Base-by-base conservation (phyloP, 2,329 filamentous ascomycete genomes). In the Alternaria tenuissima region DNA sequence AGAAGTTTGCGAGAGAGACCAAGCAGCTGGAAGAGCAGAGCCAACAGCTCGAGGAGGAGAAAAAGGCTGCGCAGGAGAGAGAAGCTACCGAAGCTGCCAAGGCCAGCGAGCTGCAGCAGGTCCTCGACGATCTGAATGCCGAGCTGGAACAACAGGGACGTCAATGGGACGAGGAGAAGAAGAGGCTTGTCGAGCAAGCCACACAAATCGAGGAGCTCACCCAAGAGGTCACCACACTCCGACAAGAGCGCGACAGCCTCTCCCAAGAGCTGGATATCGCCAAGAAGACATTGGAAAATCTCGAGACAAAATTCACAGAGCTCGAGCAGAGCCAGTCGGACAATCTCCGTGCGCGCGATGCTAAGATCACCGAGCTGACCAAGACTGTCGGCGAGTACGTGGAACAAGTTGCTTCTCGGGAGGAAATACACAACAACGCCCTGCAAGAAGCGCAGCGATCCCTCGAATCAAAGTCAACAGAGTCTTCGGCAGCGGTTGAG, bases 91-190 rank as follows among this genome's bases (percentile, higher is more conserved):
- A 78, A 57, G 68, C 70, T 20, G 63, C 72, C 34, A 74, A 73
- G 24, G 72, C 75, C 1, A 65, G 69, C 28, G 76, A 78, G 47
- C 67, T 78, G 4, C 75, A 77, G 59, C 72, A 77, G 59, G 70
- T 78, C 7, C 66, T 78, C 5, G 70, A 69, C 44, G 75, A 78
- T 20, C 66, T 78, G 53, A 76, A 72, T 55, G 67, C 65, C 7
- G 76, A 78, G 52, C 71, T 78, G 11, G 75, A 78, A 51, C 65
- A 71, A 28, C 75, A 77, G 47, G 75, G 73, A 41, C 65, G 61
- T 7, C 65, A 78, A 54, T 78, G 75, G 75, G 74, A 76, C 46
- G 69, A 69, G 16, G 75, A 78, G 34, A 78, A 76, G 70, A 71
- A 74, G 65, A 73, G 71, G 59, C 68, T 76, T n/a, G 65, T 64